These are phyloP conservation scores for Laburnicola sp. DNA, from an alignment of 2,329 filamentous ascomycete genomes.

Conservation along the genomic window DNA sequence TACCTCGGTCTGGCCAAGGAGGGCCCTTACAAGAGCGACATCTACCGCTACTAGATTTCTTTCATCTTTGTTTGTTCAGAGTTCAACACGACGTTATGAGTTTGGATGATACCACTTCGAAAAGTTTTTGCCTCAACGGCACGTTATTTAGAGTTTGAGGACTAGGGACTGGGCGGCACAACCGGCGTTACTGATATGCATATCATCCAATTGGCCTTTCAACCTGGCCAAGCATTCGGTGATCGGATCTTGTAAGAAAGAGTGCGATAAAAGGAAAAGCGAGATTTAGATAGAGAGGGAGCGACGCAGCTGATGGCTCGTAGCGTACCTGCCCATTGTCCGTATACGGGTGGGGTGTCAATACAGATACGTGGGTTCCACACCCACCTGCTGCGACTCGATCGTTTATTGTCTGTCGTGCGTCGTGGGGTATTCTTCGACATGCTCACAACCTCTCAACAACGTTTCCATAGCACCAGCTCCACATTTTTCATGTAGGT, in stretches of 20 bases:
- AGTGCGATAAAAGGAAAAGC: slow-evolving; percentile 23
- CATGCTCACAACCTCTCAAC: too few species aligned
- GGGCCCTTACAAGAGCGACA: slow-evolving; percentile 96
- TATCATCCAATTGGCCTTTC: slow-evolving; percentile 44
- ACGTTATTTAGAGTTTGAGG: slow-evolving; percentile 44
- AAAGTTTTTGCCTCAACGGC: slow-evolving; percentile 66
- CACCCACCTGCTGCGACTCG: slow-evolving; percentile 7
- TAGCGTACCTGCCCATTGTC: slow-evolving; percentile 23
- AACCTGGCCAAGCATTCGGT: slow-evolving; percentile 41
- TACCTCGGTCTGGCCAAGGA: slow-evolving; percentile 85
- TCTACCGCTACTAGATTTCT: slow-evolving; percentile 61
- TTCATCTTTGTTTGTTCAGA: slow-evolving; percentile 34
- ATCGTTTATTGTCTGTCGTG: not conserved
- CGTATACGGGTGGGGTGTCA: slow-evolving; percentile 18
- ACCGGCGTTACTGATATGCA: slow-evolving; percentile 43
- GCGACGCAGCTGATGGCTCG: slow-evolving; percentile 10
- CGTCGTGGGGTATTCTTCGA: too few species aligned
- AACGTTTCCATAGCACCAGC: not conserved
- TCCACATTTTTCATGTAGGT: too few species aligned
- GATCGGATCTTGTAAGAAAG: slow-evolving; percentile 36
- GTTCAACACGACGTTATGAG: slow-evolving; percentile 64
- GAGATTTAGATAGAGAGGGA: slow-evolving; percentile 9
- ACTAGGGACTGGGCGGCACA: slow-evolving; percentile 35
- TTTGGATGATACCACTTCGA: slow-evolving; percentile 57
- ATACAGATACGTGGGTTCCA: slow-evolving; percentile 14